Evolutionary conservation across 2,329 filamentous ascomycete genomes (phyloP), one percentile per base, ranked within the genome.

Genomic region (Cryoendolithus antarcticus): DNA sequence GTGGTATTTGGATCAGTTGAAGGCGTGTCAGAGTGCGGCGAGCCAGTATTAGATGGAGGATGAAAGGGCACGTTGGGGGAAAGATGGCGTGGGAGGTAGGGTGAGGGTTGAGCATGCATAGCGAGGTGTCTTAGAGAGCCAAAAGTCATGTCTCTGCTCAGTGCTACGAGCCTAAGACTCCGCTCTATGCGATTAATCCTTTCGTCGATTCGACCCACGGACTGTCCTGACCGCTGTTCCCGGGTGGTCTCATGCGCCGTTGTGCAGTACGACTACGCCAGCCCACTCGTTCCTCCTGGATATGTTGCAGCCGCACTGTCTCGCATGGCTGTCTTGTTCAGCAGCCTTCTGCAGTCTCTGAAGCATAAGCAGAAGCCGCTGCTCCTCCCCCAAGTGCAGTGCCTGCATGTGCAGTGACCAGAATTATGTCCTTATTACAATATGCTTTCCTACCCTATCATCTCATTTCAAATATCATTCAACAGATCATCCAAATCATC

Each of bases 401-500:
- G 35, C 28, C 35, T 27, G 12, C 28, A 19, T 19, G 24, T 30
- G 12, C 35, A 19, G 30, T 6, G 11, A 37, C 28, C 10, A 6
- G 8, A 15, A 31, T 1, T 5, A 15, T 19, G 13, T 11, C 9
- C 30, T 11, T 24, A 32, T 15, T 3, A 32, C 12, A 35, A n/a
- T 15, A 7, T 35, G 28, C 10, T 4, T 27, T n/a, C 32, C 10
- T 7, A 10, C 9, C 10, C 32, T 29, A 21, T 15, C 32, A 27
- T 21, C 24, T 27, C 24, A 27, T 27, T 8, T 49, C 43, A 55
- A 45, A 51, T 51, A 34, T 58, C 56, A 55, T 82, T 77, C 57
- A 83, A 58, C 58, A 72, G 60, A 55, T 82, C 63, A 57, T 86
- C 80, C 57, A 85, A 72, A 49, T 82, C 86, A 44, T 91, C 83